phyloP scores from a whole-genome alignment of 2,329 filamentous ascomycete species.

The Botryotinia convoluta region DNA sequence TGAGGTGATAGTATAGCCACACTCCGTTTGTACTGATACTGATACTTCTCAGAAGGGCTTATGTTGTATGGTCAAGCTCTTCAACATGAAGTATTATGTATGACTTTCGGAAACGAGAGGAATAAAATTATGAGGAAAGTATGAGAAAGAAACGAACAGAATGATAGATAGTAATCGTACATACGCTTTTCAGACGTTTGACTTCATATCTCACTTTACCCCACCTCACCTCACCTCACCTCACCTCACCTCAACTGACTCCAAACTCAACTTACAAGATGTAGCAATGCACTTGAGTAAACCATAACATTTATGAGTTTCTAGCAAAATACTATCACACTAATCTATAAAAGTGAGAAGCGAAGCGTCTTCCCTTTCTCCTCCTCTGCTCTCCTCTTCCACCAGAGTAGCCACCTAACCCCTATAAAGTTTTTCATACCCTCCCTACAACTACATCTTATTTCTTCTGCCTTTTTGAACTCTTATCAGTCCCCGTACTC shows the following conservation, averaged over 20 bases:
- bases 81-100: not conserved
- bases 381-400: not conserved
- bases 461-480: conserved; percentile 49
- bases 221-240: too few relatives aligned
- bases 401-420: too few relatives aligned
- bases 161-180: not conserved
- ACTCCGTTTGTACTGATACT: not conserved
- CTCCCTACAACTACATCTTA: conserved; percentile 22
- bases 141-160: not conserved
- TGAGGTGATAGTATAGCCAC: not conserved
- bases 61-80: not conserved
- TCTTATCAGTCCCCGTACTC: conserved; percentile 64
- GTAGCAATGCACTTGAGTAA: not conserved
- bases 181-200: not conserved
- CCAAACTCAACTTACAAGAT: not conserved
- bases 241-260: too few relatives aligned
- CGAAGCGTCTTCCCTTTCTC: not conserved
- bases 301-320: not conserved
- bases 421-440: not conserved
- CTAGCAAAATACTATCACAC: not conserved
- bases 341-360: not conserved
- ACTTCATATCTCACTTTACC: not conserved
- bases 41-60: not conserved
- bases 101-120: not conserved
- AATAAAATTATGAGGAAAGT: not conserved